phyloP scores from a whole-genome alignment of 169 alveolate species.

The Cryptosporidium meleagridis region DNA sequence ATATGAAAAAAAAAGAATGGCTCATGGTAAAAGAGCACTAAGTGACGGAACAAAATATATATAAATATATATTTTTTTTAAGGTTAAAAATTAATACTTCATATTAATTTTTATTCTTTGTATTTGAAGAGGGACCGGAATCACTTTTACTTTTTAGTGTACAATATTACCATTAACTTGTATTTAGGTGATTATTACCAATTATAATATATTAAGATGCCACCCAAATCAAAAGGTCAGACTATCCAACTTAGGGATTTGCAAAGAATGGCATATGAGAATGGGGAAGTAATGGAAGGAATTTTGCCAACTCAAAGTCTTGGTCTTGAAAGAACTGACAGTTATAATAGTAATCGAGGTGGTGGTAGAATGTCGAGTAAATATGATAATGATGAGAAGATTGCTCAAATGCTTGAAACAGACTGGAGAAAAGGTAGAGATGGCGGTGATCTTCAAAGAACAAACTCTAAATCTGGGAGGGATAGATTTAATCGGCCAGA shows the following conservation, averaged over 20 bases:
- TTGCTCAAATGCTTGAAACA: slow-evolving; percentile 17
- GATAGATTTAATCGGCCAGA: slow-evolving; percentile 24
- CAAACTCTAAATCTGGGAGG: background rate
- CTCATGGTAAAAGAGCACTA: background rate
- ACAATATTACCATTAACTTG: background rate
- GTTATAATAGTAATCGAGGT: background rate
- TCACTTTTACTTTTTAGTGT: background rate
- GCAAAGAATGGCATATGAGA: slow-evolving; percentile 71
- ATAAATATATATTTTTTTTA: too few species aligned
- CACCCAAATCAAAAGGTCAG: slow-evolving; percentile 70
- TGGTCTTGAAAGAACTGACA: slow-evolving; percentile 52
- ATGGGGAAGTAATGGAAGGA: slow-evolving; percentile 47
- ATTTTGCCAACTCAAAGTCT: slow-evolving; percentile 66
- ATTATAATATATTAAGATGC: slow-evolving; percentile 8
- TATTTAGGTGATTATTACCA: background rate
- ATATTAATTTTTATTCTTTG: slow-evolving; percentile 3
- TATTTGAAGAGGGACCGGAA: background rate
- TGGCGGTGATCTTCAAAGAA: slow-evolving; percentile 7
- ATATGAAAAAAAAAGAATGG: background rate
- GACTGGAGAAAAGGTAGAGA: slow-evolving; percentile 71
- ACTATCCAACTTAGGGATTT: slow-evolving; percentile 68
- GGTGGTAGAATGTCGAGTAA: background rate
- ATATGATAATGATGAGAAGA: slow-evolving; percentile 24
- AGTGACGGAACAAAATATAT: background rate
- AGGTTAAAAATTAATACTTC: background rate